Evolutionary conservation across 352 stramenopile genomes (phyloP).

Genomic region (Phytopythium oedochilum): DNA sequence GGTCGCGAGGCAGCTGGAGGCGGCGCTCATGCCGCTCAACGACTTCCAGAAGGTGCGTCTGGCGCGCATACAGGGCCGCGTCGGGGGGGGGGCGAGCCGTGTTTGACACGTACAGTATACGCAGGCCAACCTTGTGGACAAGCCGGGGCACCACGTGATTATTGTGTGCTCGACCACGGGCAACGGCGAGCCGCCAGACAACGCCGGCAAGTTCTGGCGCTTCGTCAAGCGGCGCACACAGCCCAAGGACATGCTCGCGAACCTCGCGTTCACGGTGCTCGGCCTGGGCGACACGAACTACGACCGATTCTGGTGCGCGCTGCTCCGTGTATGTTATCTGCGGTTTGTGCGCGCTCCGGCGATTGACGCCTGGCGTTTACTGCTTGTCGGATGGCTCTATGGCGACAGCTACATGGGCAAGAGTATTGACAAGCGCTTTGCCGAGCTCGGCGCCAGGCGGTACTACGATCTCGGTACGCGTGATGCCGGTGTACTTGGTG

Average conservation of each 20-base stretch:
- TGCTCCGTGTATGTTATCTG: too few species aligned
- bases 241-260: conserved; percentile 65
- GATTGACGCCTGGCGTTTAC: too few species aligned
- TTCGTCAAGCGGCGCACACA: conserved; percentile 88
- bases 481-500: conserved; percentile 3
- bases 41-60: conserved; percentile 71
- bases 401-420: conserved; percentile 79
- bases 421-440: conserved; percentile 85
- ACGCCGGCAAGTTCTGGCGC: conserved; percentile 90
- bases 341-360: too few species aligned
- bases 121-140: conserved; percentile 37
- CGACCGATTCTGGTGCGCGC: conserved; percentile 92
- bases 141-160: conserved; percentile 53
- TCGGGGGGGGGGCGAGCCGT: too few species aligned
- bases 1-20: conserved; percentile 45
- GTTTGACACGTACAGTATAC: not conserved
- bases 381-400: not conserved
- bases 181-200: conserved; percentile 94
- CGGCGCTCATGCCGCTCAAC: conserved; percentile 50
- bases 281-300: conserved; percentile 97
- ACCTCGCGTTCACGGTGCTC: conserved; percentile 85
- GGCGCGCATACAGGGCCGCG: too few species aligned
- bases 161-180: conserved; percentile 94
- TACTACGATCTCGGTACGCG: conserved; percentile 62
- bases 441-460: conserved; percentile 79